A percentile compares a stretch with the other conserved stretches of the same genome.
Evolutionary conservation across 1,284 basidiomycete genomes (phyloP).

Genomic region (Cerioporus squamosus): DNA sequence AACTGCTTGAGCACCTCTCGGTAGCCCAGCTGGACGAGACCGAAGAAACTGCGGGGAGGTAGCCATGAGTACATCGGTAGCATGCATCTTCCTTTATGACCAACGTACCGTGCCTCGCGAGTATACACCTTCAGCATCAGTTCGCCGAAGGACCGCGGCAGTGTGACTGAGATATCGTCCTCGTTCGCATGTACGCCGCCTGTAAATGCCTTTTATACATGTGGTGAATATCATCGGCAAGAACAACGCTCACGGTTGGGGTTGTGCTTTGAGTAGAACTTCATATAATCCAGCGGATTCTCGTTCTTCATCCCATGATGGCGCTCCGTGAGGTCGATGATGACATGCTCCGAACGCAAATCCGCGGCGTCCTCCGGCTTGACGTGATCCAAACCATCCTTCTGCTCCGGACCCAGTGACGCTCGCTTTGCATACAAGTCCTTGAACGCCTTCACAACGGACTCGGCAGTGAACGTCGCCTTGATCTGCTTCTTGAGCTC

Average conservation of each 20-base stretch:
- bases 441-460: conserved; percentile 57
- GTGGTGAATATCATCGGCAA: not conserved
- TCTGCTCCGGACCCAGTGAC: conserved; percentile 13
- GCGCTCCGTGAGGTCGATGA: conserved; percentile 64
- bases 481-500: conserved; percentile 26
- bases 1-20: conserved; percentile 49
- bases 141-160: conserved; percentile 68
- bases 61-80: not conserved
- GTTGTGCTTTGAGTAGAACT: conserved; percentile 75
- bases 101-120: conserved; percentile 51
- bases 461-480: conserved; percentile 47
- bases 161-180: conserved; percentile 65
- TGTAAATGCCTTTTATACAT: conserved; percentile 24
- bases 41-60: conserved; percentile 43
- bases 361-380: conserved; percentile 35
- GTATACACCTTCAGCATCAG: conserved; percentile 68
- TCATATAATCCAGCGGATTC: conserved; percentile 70
- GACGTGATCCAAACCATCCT: conserved; percentile 26
- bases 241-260: conserved; percentile 50
- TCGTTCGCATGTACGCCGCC: conserved; percentile 47
- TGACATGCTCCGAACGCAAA: conserved; percentile 55
- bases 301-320: conserved; percentile 76
- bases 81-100: not conserved
- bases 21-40: conserved; percentile 71
- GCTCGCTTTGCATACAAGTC: conserved; percentile 20